phyloP scores from a whole-genome alignment of 1,139 yeast genomes.

The Maudiozyma humilis region DNA sequence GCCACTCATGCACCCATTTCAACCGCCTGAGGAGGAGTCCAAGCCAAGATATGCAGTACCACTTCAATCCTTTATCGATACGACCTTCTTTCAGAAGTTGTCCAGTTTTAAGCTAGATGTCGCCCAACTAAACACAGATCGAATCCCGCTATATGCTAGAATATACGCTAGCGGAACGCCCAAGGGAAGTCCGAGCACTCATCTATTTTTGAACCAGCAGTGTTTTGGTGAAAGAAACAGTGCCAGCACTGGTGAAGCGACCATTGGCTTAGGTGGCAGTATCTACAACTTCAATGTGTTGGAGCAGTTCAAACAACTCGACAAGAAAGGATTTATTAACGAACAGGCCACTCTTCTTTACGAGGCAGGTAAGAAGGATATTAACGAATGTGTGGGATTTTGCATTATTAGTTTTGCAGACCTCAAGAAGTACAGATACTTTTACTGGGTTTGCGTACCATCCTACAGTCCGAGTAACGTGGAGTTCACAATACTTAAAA shows the following conservation, averaged over 20 bases:
- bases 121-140: conserved; percentile 27
- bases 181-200: conserved; percentile 32
- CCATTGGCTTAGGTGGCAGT: conserved; percentile 17
- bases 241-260: conserved; percentile 8
- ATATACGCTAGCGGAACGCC: conserved; percentile 34
- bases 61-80: conserved; percentile 66
- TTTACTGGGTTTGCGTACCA: conserved; percentile 87
- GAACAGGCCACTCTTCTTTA: conserved; percentile 37
- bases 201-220: conserved; percentile 35
- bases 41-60: conserved; percentile 39
- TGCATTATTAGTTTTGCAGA: conserved; percentile 70
- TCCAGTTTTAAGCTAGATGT: conserved; percentile 33
- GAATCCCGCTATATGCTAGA: conserved; percentile 28
- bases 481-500: conserved; percentile 6
- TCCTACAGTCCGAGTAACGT: conserved; percentile 42
- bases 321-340: conserved; percentile 51
- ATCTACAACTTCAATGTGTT: conserved; percentile 62
- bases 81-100: conserved; percentile 74
- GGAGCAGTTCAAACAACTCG: conserved; percentile 66
- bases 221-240: conserved; percentile 30
- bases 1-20: not conserved
- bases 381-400: conserved; percentile 34
- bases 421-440: conserved; percentile 76
- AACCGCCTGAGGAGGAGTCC: not conserved
- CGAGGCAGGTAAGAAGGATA: conserved; percentile 15